A percentile compares a stretch with the other conserved stretches of the same genome.
These are phyloP conservation scores for cucumber (Cucumis sativus) DNA, from an alignment of 306 rosid genomes.

Conservation along the genomic window Cucumber_9930_V3 NC_026656.2:19190501-19191000, in stretches of 20 bases:
- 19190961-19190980: neutral
- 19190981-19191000: neutral
- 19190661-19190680: constrained; percentile 62
- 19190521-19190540: neutral
- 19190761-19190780: neutral
- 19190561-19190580: constrained; percentile 78
- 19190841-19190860: constrained; percentile 96
- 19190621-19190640: constrained; percentile 68
- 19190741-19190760: constrained; percentile 11
- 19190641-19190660: constrained; percentile 38
- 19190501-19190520: neutral
- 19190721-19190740: constrained; percentile 38
- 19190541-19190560: constrained; percentile 1
- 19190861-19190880: constrained; percentile 68
- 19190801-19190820: constrained; percentile 62
- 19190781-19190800: constrained; percentile 11
- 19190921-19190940: constrained; percentile 70
- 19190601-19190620: constrained; percentile 73
- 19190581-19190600: constrained; percentile 94
- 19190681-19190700: constrained; percentile 83
- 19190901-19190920: constrained; percentile 90
- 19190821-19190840: constrained; percentile 93
- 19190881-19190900: constrained; percentile 99
- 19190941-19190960: constrained; percentile 6
- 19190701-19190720: constrained; percentile 85